phyloP scores from a whole-genome alignment of 202 grass and related monocot genomes.

The Schoenoplectus triqueter region DNA sequence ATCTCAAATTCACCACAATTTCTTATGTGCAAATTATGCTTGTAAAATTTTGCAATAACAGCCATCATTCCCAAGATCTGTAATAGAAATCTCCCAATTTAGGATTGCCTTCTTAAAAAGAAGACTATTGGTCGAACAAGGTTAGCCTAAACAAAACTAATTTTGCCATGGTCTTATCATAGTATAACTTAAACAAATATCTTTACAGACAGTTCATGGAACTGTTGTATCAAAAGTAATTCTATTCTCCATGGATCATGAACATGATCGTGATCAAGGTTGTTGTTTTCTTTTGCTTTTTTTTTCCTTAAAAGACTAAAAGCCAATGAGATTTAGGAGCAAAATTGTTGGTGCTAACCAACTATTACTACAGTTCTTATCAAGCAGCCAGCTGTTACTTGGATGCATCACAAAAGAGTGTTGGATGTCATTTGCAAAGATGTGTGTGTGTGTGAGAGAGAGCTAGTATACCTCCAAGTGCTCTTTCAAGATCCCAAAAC shows the following conservation, averaged over 20 bases:
- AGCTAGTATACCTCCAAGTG: slow-evolving; percentile 22
- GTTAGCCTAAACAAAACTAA: background rate
- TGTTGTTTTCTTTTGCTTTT: background rate
- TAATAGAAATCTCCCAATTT: background rate
- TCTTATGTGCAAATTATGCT: background rate
- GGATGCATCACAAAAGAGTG: background rate
- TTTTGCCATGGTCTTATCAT: too few relatives aligned
- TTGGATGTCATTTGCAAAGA: slow-evolving; percentile 26
- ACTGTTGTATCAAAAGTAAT: too few relatives aligned
- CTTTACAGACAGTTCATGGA: too few relatives aligned
- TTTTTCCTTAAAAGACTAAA: background rate
- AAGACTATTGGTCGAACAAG: background rate
- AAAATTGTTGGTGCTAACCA: slow-evolving; percentile 13
- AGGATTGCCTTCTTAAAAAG: background rate
- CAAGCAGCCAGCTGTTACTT: background rate
- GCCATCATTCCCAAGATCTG: background rate
- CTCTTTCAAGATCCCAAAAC: slow-evolving; percentile 6
- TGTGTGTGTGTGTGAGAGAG: background rate
- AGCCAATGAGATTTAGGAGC: background rate
- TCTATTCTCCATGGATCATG: too few relatives aligned
- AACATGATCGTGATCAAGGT: background rate
- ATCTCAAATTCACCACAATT: slow-evolving; percentile 14
- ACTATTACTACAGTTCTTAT: slow-evolving; percentile 12
- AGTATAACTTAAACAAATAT: too few relatives aligned
- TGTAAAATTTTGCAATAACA: background rate